Base-by-base conservation (phyloP, 2,329 filamentous ascomycete genomes). In the Fragosphaeria purpurea region DNA sequence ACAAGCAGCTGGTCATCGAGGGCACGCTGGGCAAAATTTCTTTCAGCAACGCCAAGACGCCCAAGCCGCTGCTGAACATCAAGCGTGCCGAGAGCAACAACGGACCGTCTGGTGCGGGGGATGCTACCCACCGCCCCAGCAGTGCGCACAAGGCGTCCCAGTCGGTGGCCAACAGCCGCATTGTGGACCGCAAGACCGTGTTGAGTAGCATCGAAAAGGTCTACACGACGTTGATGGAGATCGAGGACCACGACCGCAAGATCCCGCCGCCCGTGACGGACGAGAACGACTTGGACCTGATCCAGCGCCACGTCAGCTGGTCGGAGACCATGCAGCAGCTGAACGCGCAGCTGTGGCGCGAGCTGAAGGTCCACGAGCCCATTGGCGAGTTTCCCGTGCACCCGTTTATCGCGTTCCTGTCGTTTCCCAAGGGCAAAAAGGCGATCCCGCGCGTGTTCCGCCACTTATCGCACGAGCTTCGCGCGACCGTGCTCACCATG, bases 41-140 rank as follows among this genome's bases (percentile, higher is more conserved):
- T 0, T 98, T 97, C 71, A 96, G 91, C 74, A 98, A 98, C 62
- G 88, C 93, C 45, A 98, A 97, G 73, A 95, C 93, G 0, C 93
- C 93, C 0, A 93, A 95, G 67, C 89, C 91, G 12, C 74, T 97
- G 51, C 81, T 98, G 46, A 98, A 94, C 65, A 90, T 98, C 71
- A 97, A 95, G 74, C 86, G 90, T 35, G 75, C 80, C 22, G 90
- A 96, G 47, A 82, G 75, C 56, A 31, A 34, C 45, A 72, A 31
- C 31, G 48, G 46, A 4, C 30, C 72, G 32, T 4, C 37, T 3
- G 39, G 46, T 34, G 6, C 38, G 38, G 13, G 30, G 41, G 79
- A 81, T 43, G 79, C 83, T 50, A 63, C 69, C 33, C 73, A 78
- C 48, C 74, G 77, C 33, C 71, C 78, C 30, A 65, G 67, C 46